phyloP scores from a whole-genome alignment of 1,284 basidiomycete species.

The Ganoderma lingzhi region DNA sequence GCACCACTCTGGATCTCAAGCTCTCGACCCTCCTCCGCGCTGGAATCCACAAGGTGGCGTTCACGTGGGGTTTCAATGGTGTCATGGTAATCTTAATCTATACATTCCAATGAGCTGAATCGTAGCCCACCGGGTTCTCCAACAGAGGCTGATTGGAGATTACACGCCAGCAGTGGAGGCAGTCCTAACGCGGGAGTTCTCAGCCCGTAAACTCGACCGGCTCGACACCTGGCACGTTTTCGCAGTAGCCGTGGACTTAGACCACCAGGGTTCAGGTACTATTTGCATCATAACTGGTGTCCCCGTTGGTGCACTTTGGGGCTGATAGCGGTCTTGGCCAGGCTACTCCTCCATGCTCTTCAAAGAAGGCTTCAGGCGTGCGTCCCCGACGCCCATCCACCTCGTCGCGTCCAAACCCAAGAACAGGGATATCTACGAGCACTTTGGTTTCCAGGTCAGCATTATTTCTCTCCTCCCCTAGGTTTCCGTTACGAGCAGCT shows the following conservation, averaged over 20 bases:
- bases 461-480: no score
- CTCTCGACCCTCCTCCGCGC: neutral
- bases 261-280: neutral
- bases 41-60: neutral
- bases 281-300: no score
- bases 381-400: neutral
- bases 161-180: neutral
- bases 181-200: neutral
- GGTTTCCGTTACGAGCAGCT: no score
- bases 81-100: no score
- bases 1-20: neutral
- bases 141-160: neutral
- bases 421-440: slow-evolving; percentile 2
- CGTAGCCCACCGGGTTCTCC: neutral
- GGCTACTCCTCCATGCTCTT: slow-evolving; percentile 7
- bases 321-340: neutral
- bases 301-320: no score
- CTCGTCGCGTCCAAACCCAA: neutral
- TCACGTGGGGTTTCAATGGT: neutral
- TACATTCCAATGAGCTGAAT: no score
- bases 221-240: slow-evolving; percentile 1
- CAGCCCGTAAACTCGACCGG: neutral
- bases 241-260: neutral
- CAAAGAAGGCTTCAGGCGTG: neutral
- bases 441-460: neutral